Evolutionary conservation across 768 basidiomycete species (phyloP).

Genomic region (Lactarius evosmus): DNA sequence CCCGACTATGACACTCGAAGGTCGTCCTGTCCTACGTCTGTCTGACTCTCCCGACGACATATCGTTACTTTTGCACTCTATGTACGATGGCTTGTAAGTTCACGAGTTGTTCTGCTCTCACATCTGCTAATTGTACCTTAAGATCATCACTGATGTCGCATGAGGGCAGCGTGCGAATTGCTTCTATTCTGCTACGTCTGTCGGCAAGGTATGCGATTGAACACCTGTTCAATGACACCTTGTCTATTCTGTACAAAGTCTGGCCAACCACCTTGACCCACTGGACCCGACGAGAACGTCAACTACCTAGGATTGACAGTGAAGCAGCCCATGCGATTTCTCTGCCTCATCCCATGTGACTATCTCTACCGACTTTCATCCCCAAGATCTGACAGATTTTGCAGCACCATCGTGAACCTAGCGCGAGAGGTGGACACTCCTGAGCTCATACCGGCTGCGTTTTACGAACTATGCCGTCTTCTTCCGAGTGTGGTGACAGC

Average conservation of each 20-base stretch:
- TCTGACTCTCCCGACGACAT: slow-evolving; percentile 57
- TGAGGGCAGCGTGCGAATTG: slow-evolving; percentile 50
- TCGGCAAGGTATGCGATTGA: slow-evolving; percentile 62
- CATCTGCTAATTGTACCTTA: neutral
- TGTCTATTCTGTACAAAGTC: slow-evolving; percentile 47
- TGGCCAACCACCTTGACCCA: slow-evolving; percentile 63
- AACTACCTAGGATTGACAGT: slow-evolving; percentile 47
- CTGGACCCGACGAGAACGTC: slow-evolving; percentile 69
- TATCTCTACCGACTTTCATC: slow-evolving; percentile 4
- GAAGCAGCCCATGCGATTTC: slow-evolving; percentile 52
- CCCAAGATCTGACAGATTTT: neutral
- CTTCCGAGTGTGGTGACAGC: slow-evolving; percentile 57
- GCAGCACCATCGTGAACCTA: slow-evolving; percentile 63
- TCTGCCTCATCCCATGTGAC: slow-evolving; percentile 70
- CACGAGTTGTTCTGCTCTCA: neutral
- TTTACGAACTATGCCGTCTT: slow-evolving; percentile 75
- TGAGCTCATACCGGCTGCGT: slow-evolving; percentile 67
- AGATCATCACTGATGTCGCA: slow-evolving; percentile 34
- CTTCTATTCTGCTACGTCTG: slow-evolving; percentile 57
- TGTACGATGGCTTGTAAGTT: slow-evolving; percentile 72
- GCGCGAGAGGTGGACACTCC: slow-evolving; percentile 54
- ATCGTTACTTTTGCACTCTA: slow-evolving; percentile 53
- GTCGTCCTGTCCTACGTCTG: slow-evolving; percentile 52
- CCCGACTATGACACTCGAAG: slow-evolving; percentile 45
- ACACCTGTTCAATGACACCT: slow-evolving; percentile 53